Percentiles rank a stretch among this genome's conserved stretches.
Conservation (phyloP, 1,284 basidiomycete species). For the Boletus mariae region DNA sequence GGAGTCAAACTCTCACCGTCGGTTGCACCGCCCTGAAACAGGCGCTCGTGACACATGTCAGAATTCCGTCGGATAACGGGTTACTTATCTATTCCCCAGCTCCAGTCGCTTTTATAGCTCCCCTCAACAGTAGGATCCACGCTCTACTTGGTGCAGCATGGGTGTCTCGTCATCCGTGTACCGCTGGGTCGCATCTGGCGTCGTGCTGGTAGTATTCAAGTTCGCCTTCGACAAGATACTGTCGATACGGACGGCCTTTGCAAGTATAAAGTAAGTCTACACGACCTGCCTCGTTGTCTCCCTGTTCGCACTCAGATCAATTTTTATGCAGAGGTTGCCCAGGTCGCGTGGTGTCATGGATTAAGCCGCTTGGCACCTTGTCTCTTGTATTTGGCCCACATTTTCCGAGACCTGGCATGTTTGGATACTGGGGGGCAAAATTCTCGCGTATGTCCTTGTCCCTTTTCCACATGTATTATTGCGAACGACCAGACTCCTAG, state of each 20-base stretch:
- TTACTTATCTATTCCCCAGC: too few relatives aligned
- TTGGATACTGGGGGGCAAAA: conserved; percentile 32
- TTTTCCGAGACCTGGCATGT: conserved; percentile 35
- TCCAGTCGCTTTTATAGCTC: not conserved
- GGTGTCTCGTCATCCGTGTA: not conserved
- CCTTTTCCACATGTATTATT: not conserved
- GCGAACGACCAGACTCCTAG: conserved; percentile 16
- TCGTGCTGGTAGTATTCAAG: conserved; percentile 11
- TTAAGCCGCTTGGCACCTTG: conserved; percentile 32
- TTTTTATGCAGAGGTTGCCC: conserved; percentile 18
- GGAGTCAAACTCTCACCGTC: too few relatives aligned
- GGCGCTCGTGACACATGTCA: too few relatives aligned
- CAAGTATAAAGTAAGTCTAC: conserved; percentile 21
- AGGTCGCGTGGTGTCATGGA: conserved; percentile 24
- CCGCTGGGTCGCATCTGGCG: conserved; percentile 11
- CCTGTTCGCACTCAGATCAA: not conserved
- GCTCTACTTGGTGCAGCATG: conserved; percentile 8
- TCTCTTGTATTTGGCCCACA: conserved; percentile 25
- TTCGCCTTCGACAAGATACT: conserved; percentile 11
- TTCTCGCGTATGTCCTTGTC: conserved; percentile 32
- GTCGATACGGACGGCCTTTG: conserved; percentile 17
- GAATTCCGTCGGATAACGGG: too few relatives aligned
- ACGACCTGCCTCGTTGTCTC: not conserved
- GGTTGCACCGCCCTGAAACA: too few relatives aligned
- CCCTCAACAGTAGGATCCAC: not conserved